These are phyloP conservation scores for Dichotomopilus funicola DNA, from an alignment of 2,329 filamentous ascomycete genomes.

Conservation along the genomic window DNA sequence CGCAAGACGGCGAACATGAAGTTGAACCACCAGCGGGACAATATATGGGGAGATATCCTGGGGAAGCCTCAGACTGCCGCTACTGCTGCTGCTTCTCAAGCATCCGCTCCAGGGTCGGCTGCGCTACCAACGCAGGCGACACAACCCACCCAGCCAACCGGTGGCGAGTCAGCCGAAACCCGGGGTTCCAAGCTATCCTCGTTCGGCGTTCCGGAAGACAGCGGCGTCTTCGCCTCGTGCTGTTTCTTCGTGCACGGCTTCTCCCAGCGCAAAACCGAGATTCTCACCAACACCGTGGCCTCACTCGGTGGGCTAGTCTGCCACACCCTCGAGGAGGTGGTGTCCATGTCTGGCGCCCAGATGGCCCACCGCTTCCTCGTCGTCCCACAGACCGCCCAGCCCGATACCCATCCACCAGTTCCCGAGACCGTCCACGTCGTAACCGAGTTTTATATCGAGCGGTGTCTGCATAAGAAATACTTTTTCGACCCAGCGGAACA, in stretches of 20 bases:
- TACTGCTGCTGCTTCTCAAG: slow-evolving; percentile 11
- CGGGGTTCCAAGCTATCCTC: slow-evolving; percentile 23
- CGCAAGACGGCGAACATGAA: slow-evolving; percentile 82
- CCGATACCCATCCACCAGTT: slow-evolving; percentile 37
- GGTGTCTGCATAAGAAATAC: slow-evolving; percentile 70
- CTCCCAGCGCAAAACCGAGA: slow-evolving; percentile 41
- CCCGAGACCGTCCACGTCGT: slow-evolving; percentile 47
- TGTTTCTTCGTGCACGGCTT: slow-evolving; percentile 58
- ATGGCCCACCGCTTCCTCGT: slow-evolving; percentile 43
- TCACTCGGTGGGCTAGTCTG: slow-evolving; percentile 43
- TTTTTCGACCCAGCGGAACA: slow-evolving; percentile 64
- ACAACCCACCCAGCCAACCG: not conserved
- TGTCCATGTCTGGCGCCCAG: slow-evolving; percentile 27
- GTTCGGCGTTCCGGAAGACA: slow-evolving; percentile 24
- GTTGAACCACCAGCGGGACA: slow-evolving; percentile 69
- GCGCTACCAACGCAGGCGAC: not conserved
- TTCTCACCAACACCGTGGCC: slow-evolving; percentile 41
- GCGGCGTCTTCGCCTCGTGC: slow-evolving; percentile 48
- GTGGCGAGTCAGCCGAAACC: slow-evolving; percentile 17
- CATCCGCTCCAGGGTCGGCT: not conserved
- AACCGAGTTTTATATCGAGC: slow-evolving; percentile 91
- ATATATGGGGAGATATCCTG: slow-evolving; percentile 87
- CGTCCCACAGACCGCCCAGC: slow-evolving; percentile 46
- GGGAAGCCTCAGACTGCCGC: slow-evolving; percentile 37
- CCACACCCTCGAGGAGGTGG: slow-evolving; percentile 37